Evolutionary conservation across 176 grass and related monocot genomes (phyloP).

Genomic region (Hordeum marinum): DNA sequence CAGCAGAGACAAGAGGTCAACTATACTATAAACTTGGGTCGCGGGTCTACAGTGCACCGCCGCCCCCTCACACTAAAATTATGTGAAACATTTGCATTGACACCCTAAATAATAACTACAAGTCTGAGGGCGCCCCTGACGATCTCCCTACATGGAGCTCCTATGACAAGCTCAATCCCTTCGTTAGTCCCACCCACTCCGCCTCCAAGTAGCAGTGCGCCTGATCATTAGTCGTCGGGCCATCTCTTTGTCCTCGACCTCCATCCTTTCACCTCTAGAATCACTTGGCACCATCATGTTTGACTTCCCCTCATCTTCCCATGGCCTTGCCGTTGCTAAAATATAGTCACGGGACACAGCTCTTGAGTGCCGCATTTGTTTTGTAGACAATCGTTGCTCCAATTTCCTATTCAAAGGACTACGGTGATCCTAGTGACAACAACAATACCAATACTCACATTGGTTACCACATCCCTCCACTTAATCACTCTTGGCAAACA

Average conservation of each 20-base stretch:
- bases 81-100: slow-evolving; percentile 98
- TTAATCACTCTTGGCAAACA: too few relatives aligned
- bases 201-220: not conserved
- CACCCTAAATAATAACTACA: slow-evolving; percentile 84
- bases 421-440: slow-evolving; percentile 7
- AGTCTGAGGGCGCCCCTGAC: slow-evolving; percentile 56
- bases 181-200: slow-evolving; percentile 56
- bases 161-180: slow-evolving; percentile 60
- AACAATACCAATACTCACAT: too few relatives aligned
- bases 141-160: slow-evolving; percentile 53
- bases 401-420: slow-evolving; percentile 29
- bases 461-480: too few relatives aligned
- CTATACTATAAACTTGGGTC: slow-evolving; percentile 55
- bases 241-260: not conserved
- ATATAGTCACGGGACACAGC: slow-evolving; percentile 6
- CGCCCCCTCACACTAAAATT: slow-evolving; percentile 78
- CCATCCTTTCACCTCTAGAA: not conserved
- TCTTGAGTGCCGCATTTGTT: slow-evolving; percentile 38
- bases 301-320: slow-evolving; percentile 16
- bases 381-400: slow-evolving; percentile 13
- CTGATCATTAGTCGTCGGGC: not conserved
- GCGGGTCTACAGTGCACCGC: slow-evolving; percentile 32
- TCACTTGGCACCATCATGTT: not conserved
- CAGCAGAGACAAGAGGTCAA: slow-evolving; percentile 92
- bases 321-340: slow-evolving; percentile 21